phyloP scores from a whole-genome alignment of 2,329 filamentous ascomycete genomes.

The Penicillium decumbens region DNA sequence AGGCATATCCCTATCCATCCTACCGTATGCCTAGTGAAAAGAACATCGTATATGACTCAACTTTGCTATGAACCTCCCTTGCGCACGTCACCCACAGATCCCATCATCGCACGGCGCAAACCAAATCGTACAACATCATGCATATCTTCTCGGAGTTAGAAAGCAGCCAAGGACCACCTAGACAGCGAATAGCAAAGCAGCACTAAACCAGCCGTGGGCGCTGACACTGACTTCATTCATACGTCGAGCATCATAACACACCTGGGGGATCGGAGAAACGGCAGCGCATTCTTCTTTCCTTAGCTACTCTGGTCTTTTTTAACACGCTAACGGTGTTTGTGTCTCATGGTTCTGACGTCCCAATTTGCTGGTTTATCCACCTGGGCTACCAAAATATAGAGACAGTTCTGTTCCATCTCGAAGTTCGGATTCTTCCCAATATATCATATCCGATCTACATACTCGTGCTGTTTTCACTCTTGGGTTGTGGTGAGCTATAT shows the following conservation, averaged over 20 bases:
- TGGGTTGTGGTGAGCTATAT: neutral
- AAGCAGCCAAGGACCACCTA: neutral
- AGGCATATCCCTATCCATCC: neutral
- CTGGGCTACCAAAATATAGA: neutral
- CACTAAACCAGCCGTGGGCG: neutral
- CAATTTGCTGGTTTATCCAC: neutral
- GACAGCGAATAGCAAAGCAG: neutral
- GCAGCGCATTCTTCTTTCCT: constrained; percentile 9
- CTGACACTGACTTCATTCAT: constrained; percentile 20
- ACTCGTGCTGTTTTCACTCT: neutral
- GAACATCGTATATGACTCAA: no score
- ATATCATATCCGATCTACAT: neutral
- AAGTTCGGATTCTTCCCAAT: neutral
- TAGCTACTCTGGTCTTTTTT: constrained; percentile 8
- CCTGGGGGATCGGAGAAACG: no score
- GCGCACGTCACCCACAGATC: neutral
- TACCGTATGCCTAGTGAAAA: no score
- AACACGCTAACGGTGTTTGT: constrained; percentile 14
- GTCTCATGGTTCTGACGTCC: constrained; percentile 12
- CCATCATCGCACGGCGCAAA: neutral
- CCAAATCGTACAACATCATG: neutral
- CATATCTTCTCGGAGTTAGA: neutral
- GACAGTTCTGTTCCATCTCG: neutral
- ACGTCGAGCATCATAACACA: constrained; percentile 27
- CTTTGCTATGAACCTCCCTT: neutral